Base-by-base conservation (phyloP, 2,329 filamentous ascomycete species). In the Ascosphaera apis region DNA sequence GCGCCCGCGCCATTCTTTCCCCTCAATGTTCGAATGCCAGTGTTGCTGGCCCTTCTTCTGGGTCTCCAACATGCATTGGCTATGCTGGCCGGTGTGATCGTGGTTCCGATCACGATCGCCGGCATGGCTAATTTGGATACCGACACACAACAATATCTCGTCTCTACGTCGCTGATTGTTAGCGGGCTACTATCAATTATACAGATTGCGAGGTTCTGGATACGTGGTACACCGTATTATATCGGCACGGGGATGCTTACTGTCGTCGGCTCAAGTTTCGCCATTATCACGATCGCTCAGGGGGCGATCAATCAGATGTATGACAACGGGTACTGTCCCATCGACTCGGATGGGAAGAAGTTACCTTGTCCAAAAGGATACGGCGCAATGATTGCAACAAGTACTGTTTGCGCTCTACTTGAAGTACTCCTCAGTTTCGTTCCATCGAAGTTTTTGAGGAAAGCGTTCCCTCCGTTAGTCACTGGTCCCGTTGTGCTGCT, bases 21-120 rank as follows among this genome's bases (percentile, higher is more conserved):
- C 4, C 64, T 79, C 2, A 59, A 79, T 41, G 73, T 76, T 45
- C 58, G 60, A n/a, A 72, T 80, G 52, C 74, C 75, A 0, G 60
- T 79, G 2, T 48, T 79, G 1, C 58, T 80, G 15, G 73, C 70
- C 9, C 50, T 78, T 5, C 58, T 80, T 15, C 59, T 79, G 15
- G 75, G 75, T 3, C 65, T 79, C 28, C 75, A 80, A 48, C 75
- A 79, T 55, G 66, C 73, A 5, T 58, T 79, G 21, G 66, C 69
- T 30, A 79, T 79, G 73, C 53, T 70, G 42, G 67, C 65, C 17
- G 66, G 65, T 45, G 50, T 51, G 52, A 37, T 37, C 46, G 45
- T 15, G 38, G 70, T 79, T 36, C 68, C 76, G 33, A 61, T 79
- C 16, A 56, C 66, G 4, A 59, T 63, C 11, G 47, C 54, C 15